Conservation (phyloP, 1,139 yeast species). For the Zygoascus hellenicus region DNA sequence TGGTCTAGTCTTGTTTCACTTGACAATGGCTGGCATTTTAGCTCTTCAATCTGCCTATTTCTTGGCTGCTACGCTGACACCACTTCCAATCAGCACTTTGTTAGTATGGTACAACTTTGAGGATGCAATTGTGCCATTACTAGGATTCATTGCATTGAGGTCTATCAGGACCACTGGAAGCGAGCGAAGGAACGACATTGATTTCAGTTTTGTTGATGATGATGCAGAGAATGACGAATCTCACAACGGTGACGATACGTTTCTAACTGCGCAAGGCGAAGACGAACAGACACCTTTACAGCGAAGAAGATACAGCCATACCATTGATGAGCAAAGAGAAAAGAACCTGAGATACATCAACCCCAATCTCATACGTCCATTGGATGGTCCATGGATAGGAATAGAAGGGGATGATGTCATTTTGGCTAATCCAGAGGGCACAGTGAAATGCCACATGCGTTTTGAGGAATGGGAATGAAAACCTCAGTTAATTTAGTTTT, state of each 20-base stretch:
- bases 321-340: conserved; percentile 66
- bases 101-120: conserved; percentile 76
- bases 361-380: conserved; percentile 59
- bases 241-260: background rate
- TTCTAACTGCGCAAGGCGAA: background rate
- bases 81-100: conserved; percentile 65
- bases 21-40: conserved; percentile 88
- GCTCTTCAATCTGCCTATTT: conserved; percentile 73
- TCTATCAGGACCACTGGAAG: conserved; percentile 40
- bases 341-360: conserved; percentile 65
- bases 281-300: conserved; percentile 11
- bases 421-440: conserved; percentile 56
- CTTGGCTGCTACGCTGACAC: conserved; percentile 64
- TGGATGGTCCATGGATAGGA: conserved; percentile 81
- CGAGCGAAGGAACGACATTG: conserved; percentile 12
- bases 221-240: background rate
- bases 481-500: background rate
- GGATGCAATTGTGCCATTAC: conserved; percentile 70
- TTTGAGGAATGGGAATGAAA: conserved; percentile 46
- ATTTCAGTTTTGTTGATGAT: conserved; percentile 7
- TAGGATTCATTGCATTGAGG: conserved; percentile 79
- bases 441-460: conserved; percentile 43
- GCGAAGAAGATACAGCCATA: conserved; percentile 32
- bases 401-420: conserved; percentile 59
- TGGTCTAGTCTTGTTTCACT: conserved; percentile 70